phyloP scores from a whole-genome alignment of 306 rosid genomes.

The Vicia sativa region DNA sequence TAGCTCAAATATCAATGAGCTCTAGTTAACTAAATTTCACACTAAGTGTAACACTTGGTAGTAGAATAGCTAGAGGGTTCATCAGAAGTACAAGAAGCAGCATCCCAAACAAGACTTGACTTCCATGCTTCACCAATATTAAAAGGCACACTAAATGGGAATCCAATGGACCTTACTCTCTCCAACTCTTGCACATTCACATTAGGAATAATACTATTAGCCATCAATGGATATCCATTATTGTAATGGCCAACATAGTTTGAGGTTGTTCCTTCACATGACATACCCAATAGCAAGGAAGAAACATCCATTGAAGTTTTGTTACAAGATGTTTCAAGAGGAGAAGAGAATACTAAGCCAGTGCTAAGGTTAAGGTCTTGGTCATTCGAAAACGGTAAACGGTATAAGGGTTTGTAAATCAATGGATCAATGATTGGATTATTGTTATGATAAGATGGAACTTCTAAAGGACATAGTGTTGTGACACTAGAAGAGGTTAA shows the following conservation, averaged over 20 bases:
- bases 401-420: slow-evolving; percentile 46
- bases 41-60: slow-evolving; percentile 22
- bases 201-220: slow-evolving; percentile 27
- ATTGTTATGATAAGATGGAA: slow-evolving; percentile 42
- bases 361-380: slow-evolving; percentile 38
- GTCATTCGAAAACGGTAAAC: slow-evolving; percentile 41
- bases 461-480: slow-evolving; percentile 43
- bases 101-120: slow-evolving; percentile 20
- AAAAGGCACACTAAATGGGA: slow-evolving; percentile 5
- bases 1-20: not conserved
- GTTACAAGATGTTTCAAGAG: slow-evolving; percentile 14
- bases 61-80: slow-evolving; percentile 26
- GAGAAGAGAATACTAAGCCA: slow-evolving; percentile 32
- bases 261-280: slow-evolving; percentile 41
- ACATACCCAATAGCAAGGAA: slow-evolving; percentile 70
- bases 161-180: not conserved
- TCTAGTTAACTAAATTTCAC: not conserved
- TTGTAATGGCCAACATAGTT: slow-evolving; percentile 35
- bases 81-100: slow-evolving; percentile 23
- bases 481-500: slow-evolving; percentile 30
- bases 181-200: slow-evolving; percentile 24
- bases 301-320: slow-evolving; percentile 52
- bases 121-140: slow-evolving; percentile 22
- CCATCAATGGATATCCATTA: slow-evolving; percentile 42
- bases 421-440: slow-evolving; percentile 48